These are phyloP conservation scores for Eutrema yunnanense DNA, from an alignment of 345 rosid species.

Conservation along the genomic window DNA sequence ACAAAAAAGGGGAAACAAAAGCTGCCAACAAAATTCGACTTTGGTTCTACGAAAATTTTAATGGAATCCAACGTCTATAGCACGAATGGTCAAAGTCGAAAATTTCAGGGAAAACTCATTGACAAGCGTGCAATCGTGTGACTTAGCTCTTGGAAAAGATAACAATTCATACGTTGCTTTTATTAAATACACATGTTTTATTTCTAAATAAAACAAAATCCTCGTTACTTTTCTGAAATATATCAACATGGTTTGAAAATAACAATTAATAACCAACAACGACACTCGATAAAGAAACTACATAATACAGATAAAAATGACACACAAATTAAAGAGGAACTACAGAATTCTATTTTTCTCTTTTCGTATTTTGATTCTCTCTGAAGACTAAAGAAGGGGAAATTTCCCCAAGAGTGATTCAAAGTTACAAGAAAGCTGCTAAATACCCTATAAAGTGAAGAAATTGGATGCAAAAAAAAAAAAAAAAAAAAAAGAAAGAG, in stretches of 20 bases:
- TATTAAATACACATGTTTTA: no score
- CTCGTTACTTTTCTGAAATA: background rate
- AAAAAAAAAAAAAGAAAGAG: background rate
- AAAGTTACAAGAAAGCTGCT: constrained; percentile 23
- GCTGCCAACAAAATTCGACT: background rate
- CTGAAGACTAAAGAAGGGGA: constrained; percentile 5
- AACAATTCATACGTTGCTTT: background rate
- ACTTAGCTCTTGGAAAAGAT: background rate
- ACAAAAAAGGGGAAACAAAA: background rate
- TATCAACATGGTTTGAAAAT: background rate
- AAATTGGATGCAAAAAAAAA: constrained; percentile 4
- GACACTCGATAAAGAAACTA: background rate
- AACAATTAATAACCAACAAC: background rate
- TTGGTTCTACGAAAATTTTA: background rate
- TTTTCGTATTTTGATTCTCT: constrained; percentile 14
- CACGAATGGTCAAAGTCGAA: background rate
- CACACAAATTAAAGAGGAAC: background rate
- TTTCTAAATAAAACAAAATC: background rate
- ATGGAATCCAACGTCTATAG: constrained; percentile 1
- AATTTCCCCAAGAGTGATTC: background rate
- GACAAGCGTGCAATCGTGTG: background rate
- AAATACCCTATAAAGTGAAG: constrained; percentile 10
- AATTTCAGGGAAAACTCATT: background rate
- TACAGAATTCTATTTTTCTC: constrained; percentile 9
- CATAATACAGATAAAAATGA: constrained; percentile 7